Evolutionary conservation across 192 early-diverging fungal genomes (phyloP), one percentile per base, ranked within the genome.

Genomic region (Dimargaris xerosporica): DNA sequence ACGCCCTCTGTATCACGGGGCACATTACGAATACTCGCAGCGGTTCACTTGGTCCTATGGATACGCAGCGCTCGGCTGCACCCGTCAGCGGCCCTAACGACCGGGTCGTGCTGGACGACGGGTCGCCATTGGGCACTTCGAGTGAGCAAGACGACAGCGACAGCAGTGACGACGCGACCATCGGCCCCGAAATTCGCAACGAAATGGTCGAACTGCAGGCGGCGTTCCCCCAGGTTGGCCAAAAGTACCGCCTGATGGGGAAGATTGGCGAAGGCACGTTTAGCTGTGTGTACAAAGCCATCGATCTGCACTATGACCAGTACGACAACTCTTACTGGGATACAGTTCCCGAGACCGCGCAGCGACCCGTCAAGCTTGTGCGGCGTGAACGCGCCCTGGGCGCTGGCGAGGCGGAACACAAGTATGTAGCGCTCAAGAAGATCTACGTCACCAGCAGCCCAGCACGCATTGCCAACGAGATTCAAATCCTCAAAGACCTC

Each of bases 261-360:
- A 91, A 86, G 68, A 91, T 91, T 69, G 90, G 90, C 29, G 87
- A 91, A 71, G 90, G 94, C 15, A 94, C 92, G 0, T 97, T 94
- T 65, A 89, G 87, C 66, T 84, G 85, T 0, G 94, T 97, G 3
- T 97, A 94, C 74, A 91, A 87, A 66, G 91, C 92, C 3, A 65
- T 90, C 16, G 91, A 97, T 63, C 65, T 88, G 12, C 69, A 80
- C 34, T 81, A 91, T 64, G 73, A 82, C 10, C 59, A 67, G 13
- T 91, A 87, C 66, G 81, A 89, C 50, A 93, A 94, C 66, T 63
- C 69, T 41, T 65, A 69, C 30, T 87, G 86, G 82, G 80, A 78
- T 19, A 70, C 75, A 66, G 72, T 70, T 19, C 56, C 56, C 54
- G 60, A 58, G 29, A 45, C 67, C 1, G 45, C 25, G 67, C 61